A percentile compares a stretch with the other conserved stretches of the same genome.
Evolutionary conservation across 2,329 filamentous ascomycete species (phyloP).

Genomic region (Alternaria rosae): DNA sequence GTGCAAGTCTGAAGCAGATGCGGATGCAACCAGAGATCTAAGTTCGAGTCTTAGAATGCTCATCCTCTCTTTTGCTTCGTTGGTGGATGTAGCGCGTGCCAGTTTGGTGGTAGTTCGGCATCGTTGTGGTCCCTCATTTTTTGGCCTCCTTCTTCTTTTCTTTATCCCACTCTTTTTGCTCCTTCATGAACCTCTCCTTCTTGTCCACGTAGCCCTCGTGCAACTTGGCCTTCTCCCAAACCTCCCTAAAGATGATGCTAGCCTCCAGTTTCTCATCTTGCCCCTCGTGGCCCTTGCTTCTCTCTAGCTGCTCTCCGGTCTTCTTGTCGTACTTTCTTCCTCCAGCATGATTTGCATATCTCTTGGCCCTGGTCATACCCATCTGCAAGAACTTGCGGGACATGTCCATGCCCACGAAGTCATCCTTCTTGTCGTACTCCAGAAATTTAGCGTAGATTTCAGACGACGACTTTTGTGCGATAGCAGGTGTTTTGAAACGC

Average conservation of each 20-base stretch:
- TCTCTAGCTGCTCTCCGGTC: conserved; percentile 53
- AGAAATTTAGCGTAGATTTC: conserved; percentile 61
- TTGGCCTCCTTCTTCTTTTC: conserved; percentile 19
- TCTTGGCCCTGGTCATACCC: conserved; percentile 68
- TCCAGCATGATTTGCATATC: conserved; percentile 65
- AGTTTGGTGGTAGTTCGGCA: not conserved
- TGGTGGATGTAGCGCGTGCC: not conserved
- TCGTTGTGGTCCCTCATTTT: not conserved
- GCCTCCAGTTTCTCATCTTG: conserved; percentile 60
- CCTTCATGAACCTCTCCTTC: conserved; percentile 58
- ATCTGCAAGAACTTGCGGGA: conserved; percentile 70
- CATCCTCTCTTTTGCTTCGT: not conserved
- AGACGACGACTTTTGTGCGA: conserved; percentile 60
- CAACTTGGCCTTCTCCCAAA: conserved; percentile 58
- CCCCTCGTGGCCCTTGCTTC: conserved; percentile 55
- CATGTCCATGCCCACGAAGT: conserved; percentile 73
- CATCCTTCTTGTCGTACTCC: conserved; percentile 58
- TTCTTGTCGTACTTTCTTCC: conserved; percentile 63
- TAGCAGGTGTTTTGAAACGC: conserved; percentile 63
- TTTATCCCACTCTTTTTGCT: conserved; percentile 56
- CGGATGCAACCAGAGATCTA: not conserved
- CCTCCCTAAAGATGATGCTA: conserved; percentile 58
- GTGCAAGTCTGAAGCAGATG: conserved; percentile 3
- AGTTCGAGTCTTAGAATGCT: conserved; percentile 6
- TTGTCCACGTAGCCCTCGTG: conserved; percentile 55